A percentile compares a stretch with the other conserved stretches of the same genome.
Conservation (phyloP, 352 stramenopile species). For the Phytophthora capsici region DNA sequence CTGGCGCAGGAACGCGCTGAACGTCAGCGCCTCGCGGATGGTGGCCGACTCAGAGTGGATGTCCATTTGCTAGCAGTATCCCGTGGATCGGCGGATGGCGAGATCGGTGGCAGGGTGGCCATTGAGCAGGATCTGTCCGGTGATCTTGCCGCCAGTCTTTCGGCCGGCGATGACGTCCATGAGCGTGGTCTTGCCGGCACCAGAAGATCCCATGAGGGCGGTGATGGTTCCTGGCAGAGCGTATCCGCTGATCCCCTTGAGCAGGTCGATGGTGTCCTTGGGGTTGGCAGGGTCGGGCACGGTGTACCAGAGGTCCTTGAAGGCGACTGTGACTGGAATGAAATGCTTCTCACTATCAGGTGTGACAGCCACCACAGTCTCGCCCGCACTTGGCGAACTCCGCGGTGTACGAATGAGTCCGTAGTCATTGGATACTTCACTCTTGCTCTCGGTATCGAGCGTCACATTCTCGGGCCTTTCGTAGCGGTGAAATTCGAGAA, state of each 20-base stretch:
- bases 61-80: conserved; percentile 84
- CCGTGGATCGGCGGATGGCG: conserved; percentile 52
- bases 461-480: conserved; percentile 31
- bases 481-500: conserved; percentile 23
- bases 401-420: conserved; percentile 12
- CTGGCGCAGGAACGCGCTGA: conserved; percentile 38
- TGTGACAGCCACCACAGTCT: conserved; percentile 4
- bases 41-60: conserved; percentile 86
- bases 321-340: conserved; percentile 18
- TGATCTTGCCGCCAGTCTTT: conserved; percentile 23
- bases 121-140: conserved; percentile 18
- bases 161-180: conserved; percentile 31
- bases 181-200: conserved; percentile 26
- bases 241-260: conserved; percentile 27
- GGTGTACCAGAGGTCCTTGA: conserved; percentile 29
- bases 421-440: not conserved
- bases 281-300: conserved; percentile 23
- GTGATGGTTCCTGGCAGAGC: conserved; percentile 23
- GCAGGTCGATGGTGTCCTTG: conserved; percentile 26
- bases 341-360: conserved; percentile 11
- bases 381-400: not conserved
- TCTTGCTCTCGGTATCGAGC: conserved; percentile 1
- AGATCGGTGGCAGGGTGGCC: conserved; percentile 56
- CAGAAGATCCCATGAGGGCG: conserved; percentile 25
- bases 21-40: conserved; percentile 64